phyloP scores from a whole-genome alignment of 2,329 filamentous ascomycete species.

The Aspergillus glaucus region DNA sequence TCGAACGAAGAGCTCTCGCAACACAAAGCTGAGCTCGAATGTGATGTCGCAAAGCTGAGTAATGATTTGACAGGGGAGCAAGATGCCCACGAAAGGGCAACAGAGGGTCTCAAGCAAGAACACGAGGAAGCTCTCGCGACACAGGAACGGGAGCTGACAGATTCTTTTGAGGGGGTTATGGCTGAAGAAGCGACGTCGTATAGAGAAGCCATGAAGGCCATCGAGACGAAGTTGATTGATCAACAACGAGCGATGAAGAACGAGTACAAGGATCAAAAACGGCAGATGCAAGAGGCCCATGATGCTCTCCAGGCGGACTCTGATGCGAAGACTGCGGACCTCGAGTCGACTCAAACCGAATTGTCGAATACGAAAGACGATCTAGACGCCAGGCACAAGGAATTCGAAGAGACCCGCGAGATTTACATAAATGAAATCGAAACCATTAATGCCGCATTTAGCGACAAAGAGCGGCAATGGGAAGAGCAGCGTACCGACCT shows the following conservation, averaged over 20 bases:
- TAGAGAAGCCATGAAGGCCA: conserved; percentile 29
- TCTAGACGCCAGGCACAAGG: conserved; percentile 22
- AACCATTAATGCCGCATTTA: conserved; percentile 19
- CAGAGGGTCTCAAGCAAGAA: conserved; percentile 26
- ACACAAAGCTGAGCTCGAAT: conserved; percentile 40
- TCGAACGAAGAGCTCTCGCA: conserved; percentile 40
- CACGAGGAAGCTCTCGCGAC: conserved; percentile 27
- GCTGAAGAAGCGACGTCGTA: conserved; percentile 36
- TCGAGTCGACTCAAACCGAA: conserved; percentile 26
- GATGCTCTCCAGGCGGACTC: conserved; percentile 30
- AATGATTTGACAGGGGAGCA: conserved; percentile 35
- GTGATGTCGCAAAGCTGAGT: conserved; percentile 31
- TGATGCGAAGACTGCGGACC: conserved; percentile 23
- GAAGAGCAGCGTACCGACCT: conserved; percentile 24
- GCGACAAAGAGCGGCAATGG: conserved; percentile 29
- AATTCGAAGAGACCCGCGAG: conserved; percentile 25
- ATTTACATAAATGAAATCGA: conserved; percentile 23
- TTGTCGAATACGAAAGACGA: conserved; percentile 21
- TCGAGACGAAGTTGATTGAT: conserved; percentile 40
- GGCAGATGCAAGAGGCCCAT: conserved; percentile 33
- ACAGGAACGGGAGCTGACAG: conserved; percentile 44
- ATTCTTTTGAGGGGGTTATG: conserved; percentile 43
- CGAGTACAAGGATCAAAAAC: conserved; percentile 32
- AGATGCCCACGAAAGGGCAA: conserved; percentile 39
- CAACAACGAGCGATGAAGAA: conserved; percentile 29